Evolutionary conservation across 371 early-diverging fungal species (phyloP).

Genomic region (Mucor racemosus): DNA sequence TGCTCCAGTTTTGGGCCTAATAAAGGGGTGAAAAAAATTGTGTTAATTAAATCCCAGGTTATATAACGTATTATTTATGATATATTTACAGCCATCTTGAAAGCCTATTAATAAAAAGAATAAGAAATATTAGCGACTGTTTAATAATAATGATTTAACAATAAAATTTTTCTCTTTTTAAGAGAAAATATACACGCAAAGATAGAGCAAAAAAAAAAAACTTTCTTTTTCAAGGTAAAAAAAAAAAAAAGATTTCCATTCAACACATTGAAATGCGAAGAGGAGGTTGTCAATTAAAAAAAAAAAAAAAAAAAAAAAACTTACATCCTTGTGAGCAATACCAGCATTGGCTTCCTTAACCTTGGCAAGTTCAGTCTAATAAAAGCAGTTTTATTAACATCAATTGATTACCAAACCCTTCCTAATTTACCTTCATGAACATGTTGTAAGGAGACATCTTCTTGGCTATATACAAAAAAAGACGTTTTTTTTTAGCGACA

Average conservation of each 20-base stretch:
- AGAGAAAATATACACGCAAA: constrained; percentile 3
- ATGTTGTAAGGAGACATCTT: constrained; percentile 70
- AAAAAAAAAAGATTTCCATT: background rate
- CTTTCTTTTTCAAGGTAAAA: background rate
- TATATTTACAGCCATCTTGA: constrained; percentile 47
- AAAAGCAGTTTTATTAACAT: background rate
- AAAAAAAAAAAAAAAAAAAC: constrained; percentile 39
- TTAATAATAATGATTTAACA: background rate
- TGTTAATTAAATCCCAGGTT: constrained; percentile 9
- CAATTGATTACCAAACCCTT: background rate
- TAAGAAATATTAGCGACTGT: background rate
- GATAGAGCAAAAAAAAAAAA: too few species aligned
- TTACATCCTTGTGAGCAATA: constrained; percentile 68
- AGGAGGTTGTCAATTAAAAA: background rate
- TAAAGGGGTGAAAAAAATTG: constrained; percentile 12
- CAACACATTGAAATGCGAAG: background rate
- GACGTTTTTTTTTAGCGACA: constrained; percentile 1
- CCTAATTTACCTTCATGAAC: constrained; percentile 64
- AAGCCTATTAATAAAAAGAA: constrained; percentile 36
- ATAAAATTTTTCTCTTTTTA: background rate
- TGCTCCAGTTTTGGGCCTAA: constrained; percentile 52
- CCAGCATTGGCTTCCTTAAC: constrained; percentile 62
- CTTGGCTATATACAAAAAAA: constrained; percentile 11
- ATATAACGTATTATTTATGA: background rate
- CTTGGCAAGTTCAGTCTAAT: constrained; percentile 65